Percentiles rank a stretch among this genome's conserved stretches.
These are phyloP conservation scores for Naganishia vaughanmartiniae DNA, from an alignment of 768 basidiomycete genomes.

Conservation along the genomic window DNA sequence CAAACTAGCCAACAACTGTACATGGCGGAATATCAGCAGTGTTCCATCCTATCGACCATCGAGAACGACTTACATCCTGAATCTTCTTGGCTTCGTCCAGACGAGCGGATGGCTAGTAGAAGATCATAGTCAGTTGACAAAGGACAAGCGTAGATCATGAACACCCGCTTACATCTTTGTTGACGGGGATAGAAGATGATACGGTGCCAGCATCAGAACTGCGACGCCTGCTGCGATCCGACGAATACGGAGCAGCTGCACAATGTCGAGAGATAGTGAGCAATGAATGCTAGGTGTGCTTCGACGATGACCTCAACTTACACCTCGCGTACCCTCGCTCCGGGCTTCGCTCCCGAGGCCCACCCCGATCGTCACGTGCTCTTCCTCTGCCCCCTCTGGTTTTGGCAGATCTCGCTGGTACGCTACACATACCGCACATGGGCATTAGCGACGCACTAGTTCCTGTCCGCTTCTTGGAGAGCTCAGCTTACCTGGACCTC, in stretches of 20 bases:
- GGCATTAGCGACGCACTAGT: neutral
- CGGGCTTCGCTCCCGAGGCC: neutral
- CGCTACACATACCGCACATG: neutral
- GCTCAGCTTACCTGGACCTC: constrained; percentile 11
- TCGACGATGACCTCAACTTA: neutral
- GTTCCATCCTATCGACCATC: too few relatives aligned
- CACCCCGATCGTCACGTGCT: constrained; percentile 47
- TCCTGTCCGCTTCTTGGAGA: neutral
- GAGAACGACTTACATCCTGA: constrained; percentile 23
- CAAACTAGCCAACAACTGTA: constrained; percentile 11
- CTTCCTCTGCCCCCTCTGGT: constrained; percentile 43
- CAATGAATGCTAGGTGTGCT: neutral
- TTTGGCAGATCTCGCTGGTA: constrained; percentile 9
- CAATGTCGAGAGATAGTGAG: neutral
- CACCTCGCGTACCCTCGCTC: constrained; percentile 16
- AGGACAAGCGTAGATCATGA: neutral
- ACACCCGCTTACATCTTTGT: constrained; percentile 12
- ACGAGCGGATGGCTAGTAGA: constrained; percentile 7
- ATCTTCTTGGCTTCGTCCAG: constrained; percentile 29
- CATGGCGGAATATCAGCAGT: neutral
- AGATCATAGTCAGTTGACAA: neutral
- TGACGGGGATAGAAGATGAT: neutral
- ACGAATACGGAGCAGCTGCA: constrained; percentile 14
- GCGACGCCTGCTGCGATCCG: constrained; percentile 19
- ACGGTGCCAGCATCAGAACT: constrained; percentile 11